phyloP scores from a whole-genome alignment of 257 asterid genomes.

The Nicotiana noctiflora region DNA sequence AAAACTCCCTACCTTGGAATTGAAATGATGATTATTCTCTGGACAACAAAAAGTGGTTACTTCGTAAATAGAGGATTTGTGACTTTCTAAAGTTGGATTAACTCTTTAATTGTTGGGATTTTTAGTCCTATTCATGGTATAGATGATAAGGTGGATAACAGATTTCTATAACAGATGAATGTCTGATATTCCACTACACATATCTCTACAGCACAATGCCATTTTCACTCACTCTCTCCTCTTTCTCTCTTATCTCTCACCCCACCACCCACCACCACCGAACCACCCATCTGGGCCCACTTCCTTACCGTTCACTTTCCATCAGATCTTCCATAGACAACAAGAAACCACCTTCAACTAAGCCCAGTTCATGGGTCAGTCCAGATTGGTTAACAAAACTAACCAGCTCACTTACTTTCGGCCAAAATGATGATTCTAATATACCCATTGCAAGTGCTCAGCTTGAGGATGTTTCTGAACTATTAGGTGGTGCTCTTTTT shows the following conservation, averaged over 20 bases:
- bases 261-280: conserved; percentile 13
- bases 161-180: not conserved
- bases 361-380: conserved; percentile 74
- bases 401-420: conserved; percentile 51
- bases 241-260: conserved; percentile 13
- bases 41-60: no score
- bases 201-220: conserved; percentile 24
- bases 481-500: conserved; percentile 86
- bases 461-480: conserved; percentile 86
- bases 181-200: not conserved
- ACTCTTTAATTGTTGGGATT: no score
- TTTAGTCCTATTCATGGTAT: conserved; percentile 2
- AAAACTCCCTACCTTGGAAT: no score
- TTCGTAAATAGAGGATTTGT: no score
- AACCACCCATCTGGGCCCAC: conserved; percentile 4
- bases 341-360: conserved; percentile 24
- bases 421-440: conserved; percentile 72
- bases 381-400: conserved; percentile 88
- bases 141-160: not conserved
- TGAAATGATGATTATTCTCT: no score
- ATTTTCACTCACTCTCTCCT: conserved; percentile 29
- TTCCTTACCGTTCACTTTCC: conserved; percentile 14
- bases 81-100: no score
- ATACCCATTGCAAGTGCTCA: conserved; percentile 76
- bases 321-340: conserved; percentile 40